These are phyloP conservation scores for Labyrinthula sp. DNA, from an alignment of 352 stramenopile species.

Conservation along the genomic window DNA sequence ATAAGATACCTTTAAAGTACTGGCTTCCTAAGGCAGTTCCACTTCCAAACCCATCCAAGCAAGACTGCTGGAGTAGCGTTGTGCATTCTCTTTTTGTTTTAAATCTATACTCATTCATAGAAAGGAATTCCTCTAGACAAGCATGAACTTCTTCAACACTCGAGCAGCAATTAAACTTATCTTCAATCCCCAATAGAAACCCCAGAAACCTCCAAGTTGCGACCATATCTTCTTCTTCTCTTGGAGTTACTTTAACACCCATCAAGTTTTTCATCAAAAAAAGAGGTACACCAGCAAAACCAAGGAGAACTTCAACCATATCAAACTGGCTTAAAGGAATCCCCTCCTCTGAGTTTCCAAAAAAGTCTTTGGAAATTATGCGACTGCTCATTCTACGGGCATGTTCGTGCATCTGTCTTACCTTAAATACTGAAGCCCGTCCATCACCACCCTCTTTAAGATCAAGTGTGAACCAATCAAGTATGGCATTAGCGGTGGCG, in stretches of 20 bases:
- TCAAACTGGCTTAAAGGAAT: constrained; percentile 18
- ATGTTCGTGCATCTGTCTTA: constrained; percentile 19
- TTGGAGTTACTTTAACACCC: not conserved
- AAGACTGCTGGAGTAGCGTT: constrained; percentile 6
- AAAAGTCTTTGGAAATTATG: too few relatives aligned
- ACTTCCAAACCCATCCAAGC: constrained; percentile 22
- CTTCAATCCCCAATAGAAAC: constrained; percentile 22
- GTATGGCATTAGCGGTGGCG: constrained; percentile 9
- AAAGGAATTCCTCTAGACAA: constrained; percentile 18
- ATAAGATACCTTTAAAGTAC: too few relatives aligned
- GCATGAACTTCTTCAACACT: constrained; percentile 9
- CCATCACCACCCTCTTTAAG: constrained; percentile 5
- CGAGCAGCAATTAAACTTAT: constrained; percentile 14
- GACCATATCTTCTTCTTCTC: constrained; percentile 11
- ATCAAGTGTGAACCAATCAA: constrained; percentile 7
- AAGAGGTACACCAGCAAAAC: constrained; percentile 17
- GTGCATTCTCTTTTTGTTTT: constrained; percentile 7
- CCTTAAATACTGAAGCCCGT: constrained; percentile 2
- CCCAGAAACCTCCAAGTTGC: constrained; percentile 17
- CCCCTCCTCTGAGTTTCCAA: constrained; percentile 2
- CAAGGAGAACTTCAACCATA: constrained; percentile 22
- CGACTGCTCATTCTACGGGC: constrained; percentile 4
- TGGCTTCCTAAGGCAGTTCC: constrained; percentile 16
- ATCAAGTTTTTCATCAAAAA: constrained; percentile 1
- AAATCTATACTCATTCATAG: constrained; percentile 2